These are phyloP conservation scores for Pneumocystis sp. DNA, from an alignment of 1,139 yeast genomes.

Conservation along the genomic window DNA sequence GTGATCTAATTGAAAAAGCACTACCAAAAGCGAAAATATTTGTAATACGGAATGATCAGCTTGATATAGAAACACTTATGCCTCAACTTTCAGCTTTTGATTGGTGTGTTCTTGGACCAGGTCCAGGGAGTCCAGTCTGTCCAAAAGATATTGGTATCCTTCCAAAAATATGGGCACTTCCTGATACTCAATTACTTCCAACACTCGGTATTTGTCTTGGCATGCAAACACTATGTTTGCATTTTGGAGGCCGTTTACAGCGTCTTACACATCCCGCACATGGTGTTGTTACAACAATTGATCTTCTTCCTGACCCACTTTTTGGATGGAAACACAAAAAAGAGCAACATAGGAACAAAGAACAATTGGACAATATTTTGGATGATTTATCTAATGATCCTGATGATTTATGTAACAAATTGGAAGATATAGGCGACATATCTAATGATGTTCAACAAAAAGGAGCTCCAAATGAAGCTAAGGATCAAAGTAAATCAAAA, in stretches of 20 bases:
- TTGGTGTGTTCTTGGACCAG: constrained; percentile 83
- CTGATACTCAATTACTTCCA: constrained; percentile 34
- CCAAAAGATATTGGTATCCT: constrained; percentile 60
- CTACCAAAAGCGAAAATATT: neutral
- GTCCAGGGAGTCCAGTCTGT: constrained; percentile 79
- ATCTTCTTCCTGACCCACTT: constrained; percentile 18
- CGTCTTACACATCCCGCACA: constrained; percentile 53
- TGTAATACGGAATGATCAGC: constrained; percentile 41
- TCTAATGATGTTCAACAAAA: neutral
- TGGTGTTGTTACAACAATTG: constrained; percentile 60
- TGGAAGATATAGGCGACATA: too few relatives aligned
- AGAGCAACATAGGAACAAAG: neutral
- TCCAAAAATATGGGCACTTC: constrained; percentile 33
- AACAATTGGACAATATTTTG: neutral
- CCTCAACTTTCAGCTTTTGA: constrained; percentile 37
- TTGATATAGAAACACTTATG: constrained; percentile 30
- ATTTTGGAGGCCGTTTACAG: constrained; percentile 44
- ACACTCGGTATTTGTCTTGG: constrained; percentile 88
- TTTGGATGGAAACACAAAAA: constrained; percentile 9
- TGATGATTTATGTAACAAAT: too few relatives aligned
- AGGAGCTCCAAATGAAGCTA: neutral
- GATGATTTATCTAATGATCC: too few relatives aligned
- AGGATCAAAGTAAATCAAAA: neutral
- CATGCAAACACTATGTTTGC: constrained; percentile 64
- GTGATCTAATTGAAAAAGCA: neutral